A percentile compares a stretch with the other conserved stretches of the same genome.
Conservation (phyloP, 2,329 filamentous ascomycete genomes). For the Cladophialophora immunda region DNA sequence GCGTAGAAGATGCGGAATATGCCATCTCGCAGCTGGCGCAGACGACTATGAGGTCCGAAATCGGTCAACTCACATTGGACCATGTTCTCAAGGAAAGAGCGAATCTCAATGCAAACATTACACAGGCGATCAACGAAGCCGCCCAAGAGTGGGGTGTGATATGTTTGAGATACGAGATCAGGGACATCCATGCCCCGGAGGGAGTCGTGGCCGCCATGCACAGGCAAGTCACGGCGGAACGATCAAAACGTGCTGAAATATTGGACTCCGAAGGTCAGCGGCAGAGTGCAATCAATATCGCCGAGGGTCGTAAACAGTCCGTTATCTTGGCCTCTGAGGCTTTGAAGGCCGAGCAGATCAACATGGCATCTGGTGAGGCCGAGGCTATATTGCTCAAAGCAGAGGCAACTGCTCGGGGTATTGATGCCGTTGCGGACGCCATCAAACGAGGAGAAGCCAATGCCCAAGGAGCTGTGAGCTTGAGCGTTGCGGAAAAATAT, state of each 20-base stretch:
- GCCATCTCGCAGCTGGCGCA: conserved; percentile 97
- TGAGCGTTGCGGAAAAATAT: conserved; percentile 96
- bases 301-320: conserved; percentile 95
- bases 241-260: conserved; percentile 97
- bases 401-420: conserved; percentile 83
- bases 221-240: conserved; percentile 94
- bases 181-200: conserved; percentile 95
- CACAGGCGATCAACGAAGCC: conserved; percentile 97
- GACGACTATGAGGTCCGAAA: conserved; percentile 98
- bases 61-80: conserved; percentile 93
- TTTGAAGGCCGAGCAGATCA: conserved; percentile 88
- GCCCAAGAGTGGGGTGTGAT: conserved; percentile 96
- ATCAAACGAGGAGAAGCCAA: conserved; percentile 77
- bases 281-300: conserved; percentile 98
- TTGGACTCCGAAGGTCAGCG: conserved; percentile 96
- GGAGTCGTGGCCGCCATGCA: conserved; percentile 98
- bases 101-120: conserved; percentile 96
- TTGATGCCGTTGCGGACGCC: conserved; percentile 81
- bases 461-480: conserved; percentile 83
- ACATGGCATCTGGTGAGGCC: conserved; percentile 88
- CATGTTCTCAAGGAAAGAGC: conserved; percentile 98
- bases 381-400: conserved; percentile 91
- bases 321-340: conserved; percentile 97
- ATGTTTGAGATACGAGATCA: conserved; percentile 95
- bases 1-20: conserved; percentile 98